Percentiles rank a stretch among this genome's conserved stretches.
phyloP scores from a whole-genome alignment of 2,329 filamentous ascomycete genomes.

The Monosporascus sp. region DNA sequence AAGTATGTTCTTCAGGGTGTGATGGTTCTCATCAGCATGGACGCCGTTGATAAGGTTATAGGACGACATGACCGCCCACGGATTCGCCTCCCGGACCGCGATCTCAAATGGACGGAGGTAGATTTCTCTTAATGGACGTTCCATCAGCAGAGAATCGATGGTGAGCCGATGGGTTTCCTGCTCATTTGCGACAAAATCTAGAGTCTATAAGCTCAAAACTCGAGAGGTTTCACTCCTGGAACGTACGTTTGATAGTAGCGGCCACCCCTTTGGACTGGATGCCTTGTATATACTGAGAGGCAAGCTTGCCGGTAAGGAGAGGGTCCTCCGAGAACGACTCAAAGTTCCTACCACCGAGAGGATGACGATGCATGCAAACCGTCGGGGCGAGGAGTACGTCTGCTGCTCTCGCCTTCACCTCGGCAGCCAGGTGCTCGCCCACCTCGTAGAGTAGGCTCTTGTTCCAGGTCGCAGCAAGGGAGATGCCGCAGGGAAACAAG shows the following conservation, averaged over 20 bases:
- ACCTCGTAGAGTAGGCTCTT: slow-evolving; percentile 62
- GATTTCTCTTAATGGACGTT: slow-evolving; percentile 62
- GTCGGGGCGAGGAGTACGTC: slow-evolving; percentile 72
- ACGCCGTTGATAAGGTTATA: slow-evolving; percentile 64
- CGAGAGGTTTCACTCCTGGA: neutral
- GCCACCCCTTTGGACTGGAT: slow-evolving; percentile 69
- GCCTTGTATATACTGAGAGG: slow-evolving; percentile 66
- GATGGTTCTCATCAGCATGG: slow-evolving; percentile 52
- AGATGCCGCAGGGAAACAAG: slow-evolving; percentile 73
- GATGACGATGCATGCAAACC: slow-evolving; percentile 76
- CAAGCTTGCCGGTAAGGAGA: slow-evolving; percentile 67
- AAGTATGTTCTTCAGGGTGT: slow-evolving; percentile 52
- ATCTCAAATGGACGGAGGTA: slow-evolving; percentile 75
- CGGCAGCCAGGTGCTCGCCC: slow-evolving; percentile 65
- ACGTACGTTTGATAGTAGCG: slow-evolving; percentile 70
- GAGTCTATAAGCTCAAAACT: slow-evolving; percentile 6
- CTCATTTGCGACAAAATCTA: slow-evolving; percentile 66
- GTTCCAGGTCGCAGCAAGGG: slow-evolving; percentile 76
- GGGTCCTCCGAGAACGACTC: slow-evolving; percentile 85
- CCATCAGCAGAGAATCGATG: slow-evolving; percentile 58
- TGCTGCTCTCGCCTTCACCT: slow-evolving; percentile 67
- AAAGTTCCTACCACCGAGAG: slow-evolving; percentile 79
- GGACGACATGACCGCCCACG: slow-evolving; percentile 65
- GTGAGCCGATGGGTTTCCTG: slow-evolving; percentile 64
- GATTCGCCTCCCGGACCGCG: slow-evolving; percentile 61